Evolutionary conservation across 306 rosid genomes (phyloP).

Genomic region (Hippophae tibetana): DNA sequence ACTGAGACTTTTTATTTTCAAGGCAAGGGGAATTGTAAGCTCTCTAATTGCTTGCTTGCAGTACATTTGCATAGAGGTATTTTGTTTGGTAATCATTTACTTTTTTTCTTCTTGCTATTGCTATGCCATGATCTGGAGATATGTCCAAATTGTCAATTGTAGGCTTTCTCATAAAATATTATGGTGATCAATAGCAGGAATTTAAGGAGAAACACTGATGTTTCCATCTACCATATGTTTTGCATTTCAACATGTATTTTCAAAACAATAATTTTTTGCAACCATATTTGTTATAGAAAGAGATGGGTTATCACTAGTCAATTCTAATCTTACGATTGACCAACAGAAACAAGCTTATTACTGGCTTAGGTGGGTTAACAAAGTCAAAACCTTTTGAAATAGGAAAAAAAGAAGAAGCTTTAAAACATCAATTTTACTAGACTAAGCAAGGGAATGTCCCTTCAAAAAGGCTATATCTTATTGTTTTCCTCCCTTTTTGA

Average conservation of each 20-base stretch:
- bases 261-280: neutral
- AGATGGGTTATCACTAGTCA: neutral
- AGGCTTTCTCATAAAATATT: neutral
- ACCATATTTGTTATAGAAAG: neutral
- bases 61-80: neutral
- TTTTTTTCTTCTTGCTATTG: conserved; percentile 4
- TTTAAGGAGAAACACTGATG: neutral
- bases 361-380: neutral
- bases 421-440: neutral
- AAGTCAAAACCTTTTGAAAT: conserved; percentile 1
- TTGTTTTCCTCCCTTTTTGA: neutral
- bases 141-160: neutral
- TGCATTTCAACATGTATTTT: neutral
- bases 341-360: neutral
- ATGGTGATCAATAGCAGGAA: neutral
- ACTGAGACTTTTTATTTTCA: neutral
- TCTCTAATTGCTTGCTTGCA: neutral
- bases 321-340: neutral
- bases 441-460: neutral
- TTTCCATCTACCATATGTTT: neutral
- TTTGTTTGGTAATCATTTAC: neutral
- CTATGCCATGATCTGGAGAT: neutral
- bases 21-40: neutral
- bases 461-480: neutral
- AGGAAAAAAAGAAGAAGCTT: neutral